These are phyloP conservation scores for Saccharomyces hybrid DNA, from an alignment of 1,139 yeast genomes.

Conservation along the genomic window DNA sequence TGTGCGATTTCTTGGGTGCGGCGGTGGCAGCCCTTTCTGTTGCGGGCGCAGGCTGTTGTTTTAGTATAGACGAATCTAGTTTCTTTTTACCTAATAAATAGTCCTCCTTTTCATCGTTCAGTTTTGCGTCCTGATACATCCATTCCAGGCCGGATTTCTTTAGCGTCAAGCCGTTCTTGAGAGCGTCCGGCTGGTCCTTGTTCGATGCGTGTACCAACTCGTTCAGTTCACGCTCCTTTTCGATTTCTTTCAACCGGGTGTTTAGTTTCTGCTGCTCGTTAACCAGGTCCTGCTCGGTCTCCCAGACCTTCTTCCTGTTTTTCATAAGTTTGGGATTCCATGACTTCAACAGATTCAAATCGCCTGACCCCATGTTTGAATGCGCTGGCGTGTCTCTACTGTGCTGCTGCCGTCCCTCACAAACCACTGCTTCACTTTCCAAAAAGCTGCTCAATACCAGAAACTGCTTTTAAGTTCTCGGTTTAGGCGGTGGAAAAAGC, in stretches of 20 bases:
- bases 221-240: conserved; percentile 54
- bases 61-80: conserved; percentile 35
- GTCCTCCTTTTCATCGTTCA: conserved; percentile 37
- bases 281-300: conserved; percentile 69
- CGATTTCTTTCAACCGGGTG: conserved; percentile 58
- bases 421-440: no score
- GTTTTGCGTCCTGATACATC: conserved; percentile 64
- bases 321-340: conserved; percentile 90
- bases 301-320: conserved; percentile 84
- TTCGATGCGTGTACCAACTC: conserved; percentile 43
- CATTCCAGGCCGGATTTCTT: conserved; percentile 56
- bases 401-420: no score
- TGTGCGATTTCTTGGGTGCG: neutral
- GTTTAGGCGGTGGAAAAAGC: neutral
- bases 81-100: conserved; percentile 45
- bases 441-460: neutral
- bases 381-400: conserved; percentile 2
- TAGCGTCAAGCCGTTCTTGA: conserved; percentile 35
- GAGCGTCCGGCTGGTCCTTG: conserved; percentile 22
- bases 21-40: neutral
- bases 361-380: conserved; percentile 54
- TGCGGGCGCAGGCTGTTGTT: conserved; percentile 3
- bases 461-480: no score
- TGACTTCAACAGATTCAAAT: conserved; percentile 81
- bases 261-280: conserved; percentile 61